Conservation (phyloP, 768 basidiomycete genomes). For the Rhodotorula paludigena region DNA sequence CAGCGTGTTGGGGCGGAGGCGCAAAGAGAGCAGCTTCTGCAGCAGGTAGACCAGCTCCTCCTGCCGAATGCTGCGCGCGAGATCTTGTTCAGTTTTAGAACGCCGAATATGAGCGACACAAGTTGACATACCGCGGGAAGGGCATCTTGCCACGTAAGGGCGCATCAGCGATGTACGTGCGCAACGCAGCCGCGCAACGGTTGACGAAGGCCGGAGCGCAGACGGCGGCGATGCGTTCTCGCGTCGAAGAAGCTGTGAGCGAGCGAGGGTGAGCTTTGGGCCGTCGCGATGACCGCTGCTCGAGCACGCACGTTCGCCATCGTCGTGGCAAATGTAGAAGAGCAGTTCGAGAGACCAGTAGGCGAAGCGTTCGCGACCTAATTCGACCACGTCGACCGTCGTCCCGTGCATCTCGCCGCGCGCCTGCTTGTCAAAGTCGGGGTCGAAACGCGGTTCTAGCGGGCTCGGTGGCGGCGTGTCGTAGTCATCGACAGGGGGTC, state of each 20-base stretch:
- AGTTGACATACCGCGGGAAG: conserved; percentile 64
- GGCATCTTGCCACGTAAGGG: conserved; percentile 78
- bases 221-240: conserved; percentile 67
- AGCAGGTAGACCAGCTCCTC: conserved; percentile 84
- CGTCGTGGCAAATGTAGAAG: conserved; percentile 75
- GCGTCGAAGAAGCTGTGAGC: conserved; percentile 44
- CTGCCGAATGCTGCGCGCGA: conserved; percentile 65
- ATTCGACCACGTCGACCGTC: conserved; percentile 32
- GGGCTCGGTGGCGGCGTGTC: conserved; percentile 9
- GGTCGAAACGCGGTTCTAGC: conserved; percentile 25
- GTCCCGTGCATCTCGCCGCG: conserved; percentile 21
- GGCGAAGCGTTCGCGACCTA: conserved; percentile 73
- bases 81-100: neutral
- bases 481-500: neutral
- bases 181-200: conserved; percentile 66
- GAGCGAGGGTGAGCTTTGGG: neutral
- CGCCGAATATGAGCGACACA: neutral
- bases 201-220: conserved; percentile 66
- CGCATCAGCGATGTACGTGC: conserved; percentile 76
- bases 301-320: conserved; percentile 24
- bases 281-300: neutral
- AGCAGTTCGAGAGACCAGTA: conserved; percentile 89
- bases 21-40: conserved; percentile 65
- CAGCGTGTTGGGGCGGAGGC: conserved; percentile 68
- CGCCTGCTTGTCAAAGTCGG: conserved; percentile 33